Conservation (phyloP, 768 basidiomycete species). For the Amanita pseudoporphyria region DNA sequence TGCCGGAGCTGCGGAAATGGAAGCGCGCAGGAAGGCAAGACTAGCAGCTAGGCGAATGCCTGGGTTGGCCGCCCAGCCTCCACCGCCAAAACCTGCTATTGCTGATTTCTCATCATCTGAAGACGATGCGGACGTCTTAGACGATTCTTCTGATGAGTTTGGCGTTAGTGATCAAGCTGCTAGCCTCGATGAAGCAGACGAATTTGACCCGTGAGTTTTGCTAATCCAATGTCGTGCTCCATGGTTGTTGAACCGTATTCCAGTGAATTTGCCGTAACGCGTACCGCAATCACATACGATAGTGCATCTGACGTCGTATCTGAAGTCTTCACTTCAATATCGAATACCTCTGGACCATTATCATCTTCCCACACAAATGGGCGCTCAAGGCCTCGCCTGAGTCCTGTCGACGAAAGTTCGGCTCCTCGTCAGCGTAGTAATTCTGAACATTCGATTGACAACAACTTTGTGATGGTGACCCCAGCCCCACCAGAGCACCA, state of each 20-base stretch:
- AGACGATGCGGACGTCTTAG: slow-evolving; percentile 40
- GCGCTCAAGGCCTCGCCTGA: slow-evolving; percentile 40
- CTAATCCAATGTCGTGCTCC: neutral
- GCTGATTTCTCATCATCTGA: slow-evolving; percentile 49
- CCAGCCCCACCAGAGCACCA: slow-evolving; percentile 21
- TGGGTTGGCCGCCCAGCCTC: slow-evolving; percentile 21
- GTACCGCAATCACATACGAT: slow-evolving; percentile 42
- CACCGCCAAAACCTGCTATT: slow-evolving; percentile 25
- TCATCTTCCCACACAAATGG: slow-evolving; percentile 36
- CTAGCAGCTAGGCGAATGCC: slow-evolving; percentile 55
- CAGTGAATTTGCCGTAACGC: slow-evolving; percentile 64
- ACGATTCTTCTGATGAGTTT: slow-evolving; percentile 41
- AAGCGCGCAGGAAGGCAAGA: slow-evolving; percentile 53
- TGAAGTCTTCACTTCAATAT: slow-evolving; percentile 47
- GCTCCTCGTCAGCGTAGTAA: slow-evolving; percentile 12
- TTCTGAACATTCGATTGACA: slow-evolving; percentile 26
- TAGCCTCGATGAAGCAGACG: slow-evolving; percentile 56
- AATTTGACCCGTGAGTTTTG: slow-evolving; percentile 66
- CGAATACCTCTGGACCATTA: slow-evolving; percentile 42
- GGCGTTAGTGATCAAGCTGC: slow-evolving; percentile 39
- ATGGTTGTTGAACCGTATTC: neutral
- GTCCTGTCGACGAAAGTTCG: slow-evolving; percentile 51
- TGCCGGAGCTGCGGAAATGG: slow-evolving; percentile 83
- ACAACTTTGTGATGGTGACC: slow-evolving; percentile 47
- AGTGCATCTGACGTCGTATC: slow-evolving; percentile 58